These are phyloP conservation scores for Alternaria burnsii DNA, from an alignment of 2,329 filamentous ascomycete genomes.

Conservation along the genomic window DNA sequence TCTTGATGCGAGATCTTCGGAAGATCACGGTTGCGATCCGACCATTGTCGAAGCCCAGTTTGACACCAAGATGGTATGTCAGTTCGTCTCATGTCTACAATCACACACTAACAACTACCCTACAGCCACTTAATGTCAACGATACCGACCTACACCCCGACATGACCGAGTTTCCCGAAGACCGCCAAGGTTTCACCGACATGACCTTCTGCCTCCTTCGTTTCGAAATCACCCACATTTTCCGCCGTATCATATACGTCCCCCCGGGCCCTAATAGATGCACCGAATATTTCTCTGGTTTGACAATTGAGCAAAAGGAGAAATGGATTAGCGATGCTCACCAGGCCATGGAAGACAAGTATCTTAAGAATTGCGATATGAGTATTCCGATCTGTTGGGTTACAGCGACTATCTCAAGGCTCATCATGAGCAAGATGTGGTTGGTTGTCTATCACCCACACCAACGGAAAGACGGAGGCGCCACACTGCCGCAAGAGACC, in stretches of 20 bases:
- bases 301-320: constrained; percentile 59
- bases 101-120: constrained; percentile 12
- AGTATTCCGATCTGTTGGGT: constrained; percentile 72
- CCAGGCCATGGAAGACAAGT: constrained; percentile 58
- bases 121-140: constrained; percentile 63
- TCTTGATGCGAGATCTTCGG: constrained; percentile 67
- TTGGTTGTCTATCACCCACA: constrained; percentile 79
- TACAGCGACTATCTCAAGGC: constrained; percentile 70
- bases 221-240: constrained; percentile 60
- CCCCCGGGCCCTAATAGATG: constrained; percentile 55
- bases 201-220: constrained; percentile 66
- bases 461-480: constrained; percentile 65
- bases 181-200: constrained; percentile 63
- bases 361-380: constrained; percentile 62
- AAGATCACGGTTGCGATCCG: constrained; percentile 70
- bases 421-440: constrained; percentile 81
- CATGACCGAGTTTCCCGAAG: constrained; percentile 58
- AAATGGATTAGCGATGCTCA: constrained; percentile 60
- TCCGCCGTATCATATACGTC: constrained; percentile 56
- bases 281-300: constrained; percentile 53
- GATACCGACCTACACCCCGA: constrained; percentile 61
- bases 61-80: constrained; percentile 63
- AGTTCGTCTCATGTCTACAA: no score
- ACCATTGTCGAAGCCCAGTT: constrained; percentile 66
- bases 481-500: constrained; percentile 67